These are phyloP conservation scores for Nephelium lappaceum DNA, from an alignment of 345 rosid species.

Conservation along the genomic window DNA sequence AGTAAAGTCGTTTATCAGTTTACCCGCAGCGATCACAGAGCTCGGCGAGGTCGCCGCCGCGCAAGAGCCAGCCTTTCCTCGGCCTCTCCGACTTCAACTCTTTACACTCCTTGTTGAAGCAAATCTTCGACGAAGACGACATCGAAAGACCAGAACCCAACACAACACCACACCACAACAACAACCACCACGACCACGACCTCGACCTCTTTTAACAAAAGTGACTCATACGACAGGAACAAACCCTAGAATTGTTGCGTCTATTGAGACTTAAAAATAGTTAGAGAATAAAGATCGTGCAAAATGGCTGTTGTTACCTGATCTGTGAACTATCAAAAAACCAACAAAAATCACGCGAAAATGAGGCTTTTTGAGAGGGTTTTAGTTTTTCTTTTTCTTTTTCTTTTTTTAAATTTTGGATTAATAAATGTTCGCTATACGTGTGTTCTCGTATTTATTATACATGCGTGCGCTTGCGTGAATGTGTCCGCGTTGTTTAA, in stretches of 20 bases:
- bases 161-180: no score
- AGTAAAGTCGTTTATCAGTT: conserved; percentile 21
- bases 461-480: conserved; percentile 8
- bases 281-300: background rate
- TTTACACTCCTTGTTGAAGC: conserved; percentile 75
- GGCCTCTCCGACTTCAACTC: conserved; percentile 57
- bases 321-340: background rate
- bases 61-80: conserved; percentile 87
- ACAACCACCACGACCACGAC: background rate
- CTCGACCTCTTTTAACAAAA: background rate
- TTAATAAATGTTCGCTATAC: background rate
- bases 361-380: conserved; percentile 13
- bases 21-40: conserved; percentile 98
- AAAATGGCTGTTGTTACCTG: conserved; percentile 5
- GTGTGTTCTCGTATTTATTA: background rate
- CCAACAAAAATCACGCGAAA: background rate
- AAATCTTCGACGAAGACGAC: conserved; percentile 48
- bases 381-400: background rate
- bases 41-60: conserved; percentile 77
- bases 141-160: conserved; percentile 13
- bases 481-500: background rate
- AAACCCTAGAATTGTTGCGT: conserved; percentile 9
- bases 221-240: background rate
- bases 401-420: background rate
- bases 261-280: background rate